Base-by-base conservation (phyloP, 495 filamentous ascomycete genomes). In the Daldinia concentrica region DNA sequence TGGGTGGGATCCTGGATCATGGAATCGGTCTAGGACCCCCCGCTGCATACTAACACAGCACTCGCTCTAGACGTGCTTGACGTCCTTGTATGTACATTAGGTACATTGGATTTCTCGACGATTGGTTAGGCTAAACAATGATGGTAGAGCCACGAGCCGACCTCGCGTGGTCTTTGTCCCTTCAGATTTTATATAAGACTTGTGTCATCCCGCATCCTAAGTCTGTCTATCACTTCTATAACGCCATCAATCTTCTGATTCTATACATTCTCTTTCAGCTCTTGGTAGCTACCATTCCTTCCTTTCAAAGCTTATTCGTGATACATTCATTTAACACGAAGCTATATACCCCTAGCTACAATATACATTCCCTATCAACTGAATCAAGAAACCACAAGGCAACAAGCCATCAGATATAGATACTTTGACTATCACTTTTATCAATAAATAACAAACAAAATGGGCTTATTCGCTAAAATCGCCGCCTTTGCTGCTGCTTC, bases 401-500 rank as follows among this genome's bases (percentile, higher is more conserved):
- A 41, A 41, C n/a, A 17, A 41, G 39, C 39, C 54, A 66, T 12
- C n/a, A 32, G 15, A 45, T 41, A 71, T 64, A 55, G 36, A 51
- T 59, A 61, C 56, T 26, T 54, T 41, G 24, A 63, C 26, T 48
- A 41, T 60, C 68, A 41, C 58, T 62, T 54, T 56, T 58, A 71
- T 48, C 24, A 55, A 74, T 8, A 51, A 30, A 63, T 39, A 66
- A 57, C 19, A 69, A 62, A 70, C 19, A 82, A 77, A 39, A 82
- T 82, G 79, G 72, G 68, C 32, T 77, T 78, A 74, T 55, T 68
- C 62, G 66, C 73, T 39, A 74, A 69, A 60, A 54, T 74, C 61
- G 61, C 74, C 37, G 41, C 71, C 50, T 22, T 77, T 39, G 66
- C 76, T 45, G 75, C 79, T 57, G 58, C 74, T 50, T 59, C 77